A percentile compares a stretch with the other conserved stretches of the same genome.
These are phyloP conservation scores for Kazachstania taianensis DNA, from an alignment of 805 yeast species.

Conservation along the genomic window DNA sequence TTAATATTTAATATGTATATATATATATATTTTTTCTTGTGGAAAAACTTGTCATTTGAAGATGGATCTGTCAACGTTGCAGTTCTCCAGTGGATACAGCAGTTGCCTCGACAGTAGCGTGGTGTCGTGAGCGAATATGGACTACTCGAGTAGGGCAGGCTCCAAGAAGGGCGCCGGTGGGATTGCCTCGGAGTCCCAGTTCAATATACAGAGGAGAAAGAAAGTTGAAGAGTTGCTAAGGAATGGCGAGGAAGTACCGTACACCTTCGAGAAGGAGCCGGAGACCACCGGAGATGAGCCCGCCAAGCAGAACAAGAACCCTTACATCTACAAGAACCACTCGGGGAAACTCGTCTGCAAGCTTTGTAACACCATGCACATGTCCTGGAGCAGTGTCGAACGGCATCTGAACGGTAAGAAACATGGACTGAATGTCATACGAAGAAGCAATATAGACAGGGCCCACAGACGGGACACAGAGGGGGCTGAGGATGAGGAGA, in stretches of 20 bases:
- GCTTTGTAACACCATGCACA: slow-evolving; percentile 75
- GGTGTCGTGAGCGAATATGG: no score
- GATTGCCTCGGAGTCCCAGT: slow-evolving; percentile 62
- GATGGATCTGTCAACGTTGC: no score
- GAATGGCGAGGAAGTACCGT: slow-evolving; percentile 30
- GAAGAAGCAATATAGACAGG: slow-evolving; percentile 35
- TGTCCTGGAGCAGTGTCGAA: slow-evolving; percentile 68
- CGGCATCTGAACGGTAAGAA: slow-evolving; percentile 78
- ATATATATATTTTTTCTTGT: no score
- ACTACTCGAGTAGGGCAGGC: slow-evolving; percentile 81
- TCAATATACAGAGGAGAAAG: slow-evolving; percentile 57
- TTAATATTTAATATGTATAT: no score
- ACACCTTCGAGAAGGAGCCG: slow-evolving; percentile 37
- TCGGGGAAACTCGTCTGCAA: slow-evolving; percentile 79
- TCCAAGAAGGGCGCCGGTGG: slow-evolving; percentile 90
- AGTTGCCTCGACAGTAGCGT: no score
- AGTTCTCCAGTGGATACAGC: no score
- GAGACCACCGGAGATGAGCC: slow-evolving; percentile 28
- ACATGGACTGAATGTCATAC: slow-evolving; percentile 65
- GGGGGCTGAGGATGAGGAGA: slow-evolving; percentile 13
- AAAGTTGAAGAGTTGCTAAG: slow-evolving; percentile 54
- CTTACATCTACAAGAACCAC: slow-evolving; percentile 76
- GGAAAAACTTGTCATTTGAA: not conserved
- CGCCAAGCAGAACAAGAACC: slow-evolving; percentile 39
- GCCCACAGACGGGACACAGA: not conserved